A percentile compares a stretch with the other conserved stretches of the same genome.
These are phyloP conservation scores for Cyberlindnera misumaiensis DNA, from an alignment of 805 yeast species.

Conservation along the genomic window DNA sequence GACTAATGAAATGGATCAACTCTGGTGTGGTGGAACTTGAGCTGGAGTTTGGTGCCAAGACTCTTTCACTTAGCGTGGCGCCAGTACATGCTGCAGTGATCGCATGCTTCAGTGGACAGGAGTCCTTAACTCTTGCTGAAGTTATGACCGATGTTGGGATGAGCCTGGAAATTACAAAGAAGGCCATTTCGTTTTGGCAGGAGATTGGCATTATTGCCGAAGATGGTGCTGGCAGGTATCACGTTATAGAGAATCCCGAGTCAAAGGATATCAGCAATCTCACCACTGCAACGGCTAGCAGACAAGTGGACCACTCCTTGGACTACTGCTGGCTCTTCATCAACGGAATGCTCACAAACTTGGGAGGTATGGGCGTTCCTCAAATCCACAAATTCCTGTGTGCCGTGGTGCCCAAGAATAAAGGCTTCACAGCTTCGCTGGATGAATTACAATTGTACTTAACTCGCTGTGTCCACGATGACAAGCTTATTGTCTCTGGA, in stretches of 20 bases:
- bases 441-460: slow-evolving; percentile 5
- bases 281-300: not conserved
- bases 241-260: not conserved
- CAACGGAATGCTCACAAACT: slow-evolving; percentile 49
- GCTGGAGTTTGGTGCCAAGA: slow-evolving; percentile 45
- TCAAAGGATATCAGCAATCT: not conserved
- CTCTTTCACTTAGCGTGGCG: slow-evolving; percentile 39
- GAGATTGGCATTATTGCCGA: slow-evolving; percentile 42
- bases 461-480: slow-evolving; percentile 2
- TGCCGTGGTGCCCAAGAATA: slow-evolving; percentile 49
- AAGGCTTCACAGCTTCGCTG: slow-evolving; percentile 1
- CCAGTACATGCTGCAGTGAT: slow-evolving; percentile 69
- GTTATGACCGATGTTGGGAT: slow-evolving; percentile 34
- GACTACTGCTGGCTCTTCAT: slow-evolving; percentile 40
- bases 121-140: slow-evolving; percentile 24
- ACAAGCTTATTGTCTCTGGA: slow-evolving; percentile 1
- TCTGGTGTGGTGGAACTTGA: slow-evolving; percentile 59
- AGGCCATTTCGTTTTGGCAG: slow-evolving; percentile 56
- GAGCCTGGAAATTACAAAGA: slow-evolving; percentile 32
- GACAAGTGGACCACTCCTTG: not conserved
- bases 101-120: slow-evolving; percentile 33
- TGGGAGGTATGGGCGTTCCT: slow-evolving; percentile 41
- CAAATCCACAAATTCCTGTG: slow-evolving; percentile 48
- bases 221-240: not conserved
- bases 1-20: slow-evolving; percentile 49